Evolutionary conservation across 495 filamentous ascomycete genomes (phyloP).

Genomic region (Aspergillus steynii): DNA sequence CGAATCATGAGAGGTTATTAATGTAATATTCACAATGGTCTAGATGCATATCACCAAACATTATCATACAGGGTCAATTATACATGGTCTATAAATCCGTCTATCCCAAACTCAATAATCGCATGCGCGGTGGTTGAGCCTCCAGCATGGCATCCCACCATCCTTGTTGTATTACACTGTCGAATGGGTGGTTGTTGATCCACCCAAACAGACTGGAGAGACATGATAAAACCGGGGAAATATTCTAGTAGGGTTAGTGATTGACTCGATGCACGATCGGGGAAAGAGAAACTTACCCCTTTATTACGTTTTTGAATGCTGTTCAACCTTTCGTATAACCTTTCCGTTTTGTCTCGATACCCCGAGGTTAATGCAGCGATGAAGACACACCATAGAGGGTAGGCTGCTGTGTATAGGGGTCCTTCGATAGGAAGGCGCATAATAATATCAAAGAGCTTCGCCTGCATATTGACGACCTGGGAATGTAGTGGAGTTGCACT

Average conservation of each 20-base stretch:
- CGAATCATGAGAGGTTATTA: not conserved
- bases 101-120: not conserved
- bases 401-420: not conserved
- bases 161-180: not conserved
- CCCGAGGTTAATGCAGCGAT: not conserved
- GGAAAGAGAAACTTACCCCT: not conserved
- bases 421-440: not conserved
- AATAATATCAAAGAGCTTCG: not conserved
- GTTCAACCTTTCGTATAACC: not conserved
- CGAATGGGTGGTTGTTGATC: not conserved
- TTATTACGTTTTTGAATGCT: not conserved
- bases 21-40: not conserved
- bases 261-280: too few relatives aligned
- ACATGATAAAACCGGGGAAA: not conserved
- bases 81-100: not conserved
- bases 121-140: not conserved
- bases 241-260: not conserved
- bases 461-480: not conserved
- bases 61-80: not conserved
- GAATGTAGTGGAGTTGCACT: not conserved
- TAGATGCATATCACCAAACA: not conserved
- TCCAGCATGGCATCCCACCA: not conserved
- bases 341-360: not conserved
- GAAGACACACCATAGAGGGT: not conserved
- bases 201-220: not conserved